Base-by-base conservation (phyloP, 1,284 basidiomycete species). In the Apiotrichum gracile region DNA sequence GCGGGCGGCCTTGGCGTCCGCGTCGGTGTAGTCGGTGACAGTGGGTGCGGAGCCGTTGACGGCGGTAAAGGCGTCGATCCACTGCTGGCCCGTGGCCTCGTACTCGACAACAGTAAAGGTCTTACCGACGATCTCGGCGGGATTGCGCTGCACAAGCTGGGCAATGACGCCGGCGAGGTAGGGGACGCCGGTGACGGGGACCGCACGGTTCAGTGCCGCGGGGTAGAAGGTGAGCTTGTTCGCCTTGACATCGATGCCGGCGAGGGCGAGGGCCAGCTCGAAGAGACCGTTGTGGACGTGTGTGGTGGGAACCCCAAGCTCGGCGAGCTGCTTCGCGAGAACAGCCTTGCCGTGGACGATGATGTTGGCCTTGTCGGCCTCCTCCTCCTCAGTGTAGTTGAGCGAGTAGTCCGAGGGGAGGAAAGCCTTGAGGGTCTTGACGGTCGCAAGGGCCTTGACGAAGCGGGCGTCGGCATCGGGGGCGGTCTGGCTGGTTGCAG, bases 361-460 rank as follows among this genome's bases (percentile, higher is more conserved):
- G 2, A 14, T 7, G 35, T 52, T 52, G 17, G 24, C 38, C 13
- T 17, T 9, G n/a, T 48, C 48, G n/a, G n/a, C 24, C 6, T 37
- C 26, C 54, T 51, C 54, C 13, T 17, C 34, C 2, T 9, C 2
- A 5, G 35, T 40, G 26, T 50, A 56, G 51, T 50, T 50, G 40
- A 51, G 34, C 13, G 27, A 27, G 41, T 35, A 60, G 52, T 57
- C 50, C 25, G 58, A 60, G 2, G 58, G 55, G 9, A 60, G 24
- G 40, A 45, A 60, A 3, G 39, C 46, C n/a, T 24, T 26, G 21
- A 57, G 47, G 7, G 37, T 39, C 42, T 33, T 22, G 48, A 48
- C 42, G 9, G 43, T 13, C 1, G 48, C 49, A 33, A 60, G 49
- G 5, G 40, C 6, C 40, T 41, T 35, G 33, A 39, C 14, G 49